phyloP scores from a whole-genome alignment of 441 rosid species.

The Viola pubescens region DNA sequence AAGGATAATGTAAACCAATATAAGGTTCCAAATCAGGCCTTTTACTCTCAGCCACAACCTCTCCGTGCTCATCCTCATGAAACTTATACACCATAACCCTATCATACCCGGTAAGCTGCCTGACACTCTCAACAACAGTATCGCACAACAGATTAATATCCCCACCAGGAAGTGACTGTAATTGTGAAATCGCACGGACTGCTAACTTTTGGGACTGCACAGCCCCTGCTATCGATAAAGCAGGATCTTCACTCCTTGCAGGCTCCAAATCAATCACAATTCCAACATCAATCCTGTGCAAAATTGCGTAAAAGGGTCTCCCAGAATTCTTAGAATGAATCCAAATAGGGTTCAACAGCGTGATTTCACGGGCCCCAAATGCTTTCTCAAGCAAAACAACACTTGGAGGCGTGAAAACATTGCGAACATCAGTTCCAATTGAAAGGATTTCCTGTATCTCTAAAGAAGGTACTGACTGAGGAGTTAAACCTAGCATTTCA shows the following conservation, averaged over 20 bases:
- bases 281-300: conserved; percentile 90
- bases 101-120: conserved; percentile 79
- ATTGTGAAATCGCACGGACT: conserved; percentile 72
- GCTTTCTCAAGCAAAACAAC: conserved; percentile 61
- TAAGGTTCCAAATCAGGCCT: conserved; percentile 81
- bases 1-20: conserved; percentile 87
- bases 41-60: conserved; percentile 78
- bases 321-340: conserved; percentile 75
- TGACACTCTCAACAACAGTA: conserved; percentile 75
- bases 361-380: conserved; percentile 78
- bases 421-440: conserved; percentile 63
- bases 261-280: conserved; percentile 95
- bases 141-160: conserved; percentile 82
- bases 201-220: conserved; percentile 95
- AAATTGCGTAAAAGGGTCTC: conserved; percentile 76
- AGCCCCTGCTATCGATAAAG: conserved; percentile 88
- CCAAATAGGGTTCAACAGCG: conserved; percentile 76
- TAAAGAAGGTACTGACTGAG: conserved; percentile 74
- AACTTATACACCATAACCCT: conserved; percentile 95
- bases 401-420: conserved; percentile 57
- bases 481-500: conserved; percentile 69
- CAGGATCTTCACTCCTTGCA: conserved; percentile 91
- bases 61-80: conserved; percentile 95
- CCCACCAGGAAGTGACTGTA: conserved; percentile 90
- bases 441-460: conserved; percentile 59